These are phyloP conservation scores for Lactifluus rugatus DNA, from an alignment of 768 basidiomycete genomes.

Conservation along the genomic window DNA sequence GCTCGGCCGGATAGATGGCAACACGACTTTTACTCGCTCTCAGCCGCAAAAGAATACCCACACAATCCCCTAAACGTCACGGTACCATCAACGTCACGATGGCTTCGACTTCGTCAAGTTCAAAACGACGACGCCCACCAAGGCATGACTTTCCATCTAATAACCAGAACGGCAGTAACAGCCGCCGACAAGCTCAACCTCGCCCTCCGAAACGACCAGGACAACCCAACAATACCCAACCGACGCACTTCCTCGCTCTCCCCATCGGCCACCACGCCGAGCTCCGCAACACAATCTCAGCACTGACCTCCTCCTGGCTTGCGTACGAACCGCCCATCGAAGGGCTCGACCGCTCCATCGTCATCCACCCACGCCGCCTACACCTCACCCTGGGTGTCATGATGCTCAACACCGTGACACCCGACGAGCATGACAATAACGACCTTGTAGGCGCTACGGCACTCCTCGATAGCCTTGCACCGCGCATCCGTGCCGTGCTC, in stretches of 20 bases:
- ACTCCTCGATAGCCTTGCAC: constrained; percentile 23
- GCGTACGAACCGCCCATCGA: constrained; percentile 26
- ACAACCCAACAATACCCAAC: not conserved
- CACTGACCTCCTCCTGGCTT: constrained; percentile 27
- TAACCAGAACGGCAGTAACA: not conserved
- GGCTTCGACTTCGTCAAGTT: not conserved
- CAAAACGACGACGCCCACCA: not conserved
- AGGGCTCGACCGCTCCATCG: constrained; percentile 52
- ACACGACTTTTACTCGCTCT: not conserved
- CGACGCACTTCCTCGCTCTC: constrained; percentile 16
- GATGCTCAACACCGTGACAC: constrained; percentile 34
- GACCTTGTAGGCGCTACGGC: constrained; percentile 23
- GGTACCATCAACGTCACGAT: not conserved
- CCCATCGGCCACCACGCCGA: constrained; percentile 25
- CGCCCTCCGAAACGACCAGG: not conserved
- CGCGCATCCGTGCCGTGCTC: constrained; percentile 37
- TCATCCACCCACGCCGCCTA: constrained; percentile 46
- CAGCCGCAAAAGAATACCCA: no score
- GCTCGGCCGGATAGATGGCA: not conserved
- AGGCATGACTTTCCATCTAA: not conserved
- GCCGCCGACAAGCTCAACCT: not conserved
- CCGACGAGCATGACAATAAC: no score
- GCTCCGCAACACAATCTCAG: constrained; percentile 23
- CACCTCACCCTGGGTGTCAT: constrained; percentile 73
- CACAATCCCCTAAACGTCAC: no score